Evolutionary conservation across 805 yeast species (phyloP).

Genomic region (Limtongia smithiae): DNA sequence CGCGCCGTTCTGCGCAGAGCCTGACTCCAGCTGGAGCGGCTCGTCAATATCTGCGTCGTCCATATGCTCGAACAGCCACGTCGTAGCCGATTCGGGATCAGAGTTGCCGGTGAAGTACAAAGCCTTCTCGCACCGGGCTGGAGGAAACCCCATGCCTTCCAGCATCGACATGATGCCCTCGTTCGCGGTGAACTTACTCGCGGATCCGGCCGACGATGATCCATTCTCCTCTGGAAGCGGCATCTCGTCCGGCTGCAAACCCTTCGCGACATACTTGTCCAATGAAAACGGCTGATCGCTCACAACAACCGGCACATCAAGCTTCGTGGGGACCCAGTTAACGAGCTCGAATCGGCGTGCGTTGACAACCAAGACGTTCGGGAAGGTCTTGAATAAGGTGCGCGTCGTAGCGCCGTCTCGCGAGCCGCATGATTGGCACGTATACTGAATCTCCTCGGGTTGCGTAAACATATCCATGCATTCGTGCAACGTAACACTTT

Average conservation of each 20-base stretch:
- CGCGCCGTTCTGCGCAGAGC: neutral
- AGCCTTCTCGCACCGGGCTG: constrained; percentile 61
- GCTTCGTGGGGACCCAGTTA: constrained; percentile 86
- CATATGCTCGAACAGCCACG: constrained; percentile 85
- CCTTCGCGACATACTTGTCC: constrained; percentile 42
- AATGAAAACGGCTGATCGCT: constrained; percentile 49
- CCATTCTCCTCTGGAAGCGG: constrained; percentile 43
- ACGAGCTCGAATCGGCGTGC: constrained; percentile 78
- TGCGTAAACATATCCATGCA: constrained; percentile 47
- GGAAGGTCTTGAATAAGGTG: constrained; percentile 57
- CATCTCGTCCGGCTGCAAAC: constrained; percentile 43
- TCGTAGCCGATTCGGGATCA: constrained; percentile 69
- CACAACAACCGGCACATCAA: constrained; percentile 64
- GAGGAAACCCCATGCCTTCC: constrained; percentile 83
- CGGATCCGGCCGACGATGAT: constrained; percentile 22
- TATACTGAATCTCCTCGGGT: constrained; percentile 58
- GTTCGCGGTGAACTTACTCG: constrained; percentile 50
- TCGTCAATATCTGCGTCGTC: constrained; percentile 77
- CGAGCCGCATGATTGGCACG: constrained; percentile 54
- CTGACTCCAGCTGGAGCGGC: constrained; percentile 42
- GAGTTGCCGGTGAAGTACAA: constrained; percentile 68
- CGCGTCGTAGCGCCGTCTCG: constrained; percentile 41
- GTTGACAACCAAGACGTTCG: constrained; percentile 65
- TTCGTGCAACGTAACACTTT: constrained; percentile 48
- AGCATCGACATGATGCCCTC: constrained; percentile 52